Base-by-base conservation (phyloP, 225 moss, liverwort and hornwort genomes). In the Antitrichia curtipendula region DNA sequence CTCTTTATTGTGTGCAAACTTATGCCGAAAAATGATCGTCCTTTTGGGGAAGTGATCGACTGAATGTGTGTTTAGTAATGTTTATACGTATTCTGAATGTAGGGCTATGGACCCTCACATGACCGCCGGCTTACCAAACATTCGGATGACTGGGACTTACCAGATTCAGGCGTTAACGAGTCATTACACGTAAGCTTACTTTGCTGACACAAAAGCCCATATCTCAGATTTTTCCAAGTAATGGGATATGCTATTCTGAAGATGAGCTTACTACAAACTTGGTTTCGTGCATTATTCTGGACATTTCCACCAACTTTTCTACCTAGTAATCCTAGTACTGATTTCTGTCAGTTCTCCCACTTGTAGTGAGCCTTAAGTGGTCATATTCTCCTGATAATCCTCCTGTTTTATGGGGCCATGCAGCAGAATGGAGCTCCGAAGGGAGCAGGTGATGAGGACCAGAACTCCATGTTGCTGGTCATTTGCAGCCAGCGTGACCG, bases 401-500 rank as follows among this genome's bases (percentile, higher is more conserved):
- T 86, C 43, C 49, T 89, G 25, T 66, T 82, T 53, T 45, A 71
- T 88, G 86, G 82, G 86, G 47, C 38, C 54, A 72, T 83, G 40
- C 82, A 94, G 91, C 92, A 94, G 82, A 91, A 89, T 87, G 92
- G 91, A 56, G 90, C 89, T 83, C 93, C 88, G 56, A 97, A 94
- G 82, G 91, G 87, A 81, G 57, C 88, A n/a, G 96, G 91, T 72
- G 97, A 96, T 45, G 98, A 98, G 84, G 97, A 94, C 66, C 96
- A 95, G 64, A 98, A 93, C 88, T 94, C 97, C 63, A 97, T 97
- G 95, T 89, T 98, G 87, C 95, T 95, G 86, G 98, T 98, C 32
- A 98, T 98, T 83, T 98, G 98, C 89, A 96, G 98, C 88, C 98
- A 98, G 89, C 95, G 98, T 86, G 97, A 98, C 85, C 91, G 98